Base-by-base conservation (phyloP, 179 eudicot species). In the Nepenthes alata region DNA sequence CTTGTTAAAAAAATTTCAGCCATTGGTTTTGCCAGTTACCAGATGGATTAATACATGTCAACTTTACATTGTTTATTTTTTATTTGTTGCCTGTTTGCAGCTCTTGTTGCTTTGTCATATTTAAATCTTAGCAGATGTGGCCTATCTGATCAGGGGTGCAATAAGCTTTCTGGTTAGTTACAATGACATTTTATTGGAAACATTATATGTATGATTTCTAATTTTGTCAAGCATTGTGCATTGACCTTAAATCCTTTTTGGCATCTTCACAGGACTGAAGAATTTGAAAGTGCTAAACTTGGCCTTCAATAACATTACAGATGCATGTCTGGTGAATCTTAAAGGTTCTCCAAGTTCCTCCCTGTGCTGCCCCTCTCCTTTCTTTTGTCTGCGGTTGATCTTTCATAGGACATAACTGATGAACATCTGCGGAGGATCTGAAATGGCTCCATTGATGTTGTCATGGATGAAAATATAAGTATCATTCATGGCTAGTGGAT, bases 41-140 rank as follows among this genome's bases (percentile, higher is more conserved):
- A 25, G 5, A 67, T 44, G 47, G 25, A 25, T 25, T 25, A 25
- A 25, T 25, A 25, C 25, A 25, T 25, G 25, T 25, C 25, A 6
- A 6, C n/a, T 69, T n/a, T 38, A 48, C 47, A 53, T 35, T 58
- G 53, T 35, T 36, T 25, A 50, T 51, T 25, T 14, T 35, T 14
- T 11, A 35, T 49, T 9, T 51, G 11, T 54, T 53, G 36, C 13
- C 37, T 37, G 58, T 54, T 14, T 80, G 80, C 91, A 89, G 98
- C 82, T 69, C 93, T 89, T 66, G 68, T 69, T 67, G 85, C 89
- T 61, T 80, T 91, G 58, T 68, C 81, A 47, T 84, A 89, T 75
- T 67, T 91, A 72, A 91, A 91, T 60, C 82, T 89, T 50, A 85
- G 95, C 86, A 80, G 98, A 80, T 86, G 96, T 64, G 76, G 78